Percentiles rank a stretch among this genome's conserved stretches.
These are phyloP conservation scores for Colletotrichum incanum DNA, from an alignment of 2,329 filamentous ascomycete species.

Conservation along the genomic window DNA sequence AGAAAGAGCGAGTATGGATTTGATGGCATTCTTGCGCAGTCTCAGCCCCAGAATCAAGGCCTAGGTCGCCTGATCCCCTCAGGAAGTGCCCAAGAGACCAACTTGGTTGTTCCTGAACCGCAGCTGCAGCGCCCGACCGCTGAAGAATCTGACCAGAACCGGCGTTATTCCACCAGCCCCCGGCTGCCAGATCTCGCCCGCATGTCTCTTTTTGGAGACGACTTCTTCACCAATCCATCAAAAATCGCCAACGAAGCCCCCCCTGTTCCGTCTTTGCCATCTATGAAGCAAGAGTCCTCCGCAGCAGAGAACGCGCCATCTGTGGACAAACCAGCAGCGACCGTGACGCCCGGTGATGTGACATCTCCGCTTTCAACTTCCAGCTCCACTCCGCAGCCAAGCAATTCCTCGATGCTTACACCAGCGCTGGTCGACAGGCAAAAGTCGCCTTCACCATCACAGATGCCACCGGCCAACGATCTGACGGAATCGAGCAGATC, in stretches of 20 bases:
- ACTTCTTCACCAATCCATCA: slow-evolving; percentile 64
- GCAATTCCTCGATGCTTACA: slow-evolving; percentile 5
- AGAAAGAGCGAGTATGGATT: slow-evolving; percentile 73
- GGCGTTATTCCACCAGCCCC: slow-evolving; percentile 66
- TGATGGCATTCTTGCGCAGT: slow-evolving; percentile 56
- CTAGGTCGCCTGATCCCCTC: slow-evolving; percentile 1
- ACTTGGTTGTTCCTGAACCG: slow-evolving; percentile 12
- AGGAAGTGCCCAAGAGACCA: slow-evolving; percentile 37
- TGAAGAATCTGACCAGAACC: slow-evolving; percentile 36
- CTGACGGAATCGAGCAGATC: slow-evolving; percentile 4
- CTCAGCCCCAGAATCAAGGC: slow-evolving; percentile 40
- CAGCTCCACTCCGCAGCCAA: slow-evolving; percentile 10
- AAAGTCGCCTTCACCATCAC: neutral
- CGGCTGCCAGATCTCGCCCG: slow-evolving; percentile 72
- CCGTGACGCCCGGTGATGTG: neutral
- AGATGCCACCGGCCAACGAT: neutral
- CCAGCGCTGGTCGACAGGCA: neutral
- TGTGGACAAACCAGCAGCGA: neutral
- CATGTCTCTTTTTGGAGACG: slow-evolving; percentile 73
- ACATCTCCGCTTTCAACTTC: slow-evolving; percentile 16
- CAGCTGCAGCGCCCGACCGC: slow-evolving; percentile 41
- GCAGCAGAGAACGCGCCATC: slow-evolving; percentile 11
- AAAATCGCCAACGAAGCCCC: slow-evolving; percentile 48
- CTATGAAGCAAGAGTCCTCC: slow-evolving; percentile 9
- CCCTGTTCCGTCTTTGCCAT: slow-evolving; percentile 46